Evolutionary conservation across 228 moss, liverwort and hornwort species (phyloP), one percentile per base, ranked within the genome.

Genomic region (Sphagnum fallax): DNA sequence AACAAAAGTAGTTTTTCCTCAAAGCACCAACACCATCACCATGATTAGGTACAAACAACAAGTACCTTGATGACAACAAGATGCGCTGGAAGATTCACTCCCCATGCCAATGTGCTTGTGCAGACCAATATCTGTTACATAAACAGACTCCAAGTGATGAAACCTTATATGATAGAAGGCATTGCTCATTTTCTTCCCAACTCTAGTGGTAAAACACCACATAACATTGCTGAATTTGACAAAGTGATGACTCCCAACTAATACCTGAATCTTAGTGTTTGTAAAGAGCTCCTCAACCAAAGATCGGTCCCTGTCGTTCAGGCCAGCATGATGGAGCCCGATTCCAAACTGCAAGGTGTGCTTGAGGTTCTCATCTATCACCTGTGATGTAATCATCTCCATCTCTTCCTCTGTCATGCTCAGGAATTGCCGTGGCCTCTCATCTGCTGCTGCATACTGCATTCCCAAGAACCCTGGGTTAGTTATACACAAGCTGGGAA

Each of bases 21-120:
- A 32, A 32, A 32, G 32, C 32, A 32, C 32, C 32, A 32, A 32
- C 32, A 32, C 32, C 2, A 2, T 32, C 32, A 32, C 32, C 32
- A 32, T 32, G 2, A 32, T 32, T 32, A 32, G 32, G 32, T 32
- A 12, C 55, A 55, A 62, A 50, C 64, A 48, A 53, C 64, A 52
- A 55, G 4, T 60, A 92, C 95, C 93, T 98, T 98, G 64, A 98
- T 98, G 68, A 98, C 81, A 73, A 98, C 98, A 71, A 98, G 87
- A 71, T 98, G 98, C 61, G 94, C 98, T 73, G 98, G 98, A 66
- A 98, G 87, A 81, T 98, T 98, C 47, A 98, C 93, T 73, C 98
- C 98, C 98, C 98, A 98, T 16, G 98, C 98, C 71, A 98, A 70
- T 68, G 98, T 98, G 78, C 93, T 98, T 75, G 98, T 98, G 76